phyloP scores from a whole-genome alignment of 139 green algal genomes.

The Tetradesmus obliquus region DNA sequence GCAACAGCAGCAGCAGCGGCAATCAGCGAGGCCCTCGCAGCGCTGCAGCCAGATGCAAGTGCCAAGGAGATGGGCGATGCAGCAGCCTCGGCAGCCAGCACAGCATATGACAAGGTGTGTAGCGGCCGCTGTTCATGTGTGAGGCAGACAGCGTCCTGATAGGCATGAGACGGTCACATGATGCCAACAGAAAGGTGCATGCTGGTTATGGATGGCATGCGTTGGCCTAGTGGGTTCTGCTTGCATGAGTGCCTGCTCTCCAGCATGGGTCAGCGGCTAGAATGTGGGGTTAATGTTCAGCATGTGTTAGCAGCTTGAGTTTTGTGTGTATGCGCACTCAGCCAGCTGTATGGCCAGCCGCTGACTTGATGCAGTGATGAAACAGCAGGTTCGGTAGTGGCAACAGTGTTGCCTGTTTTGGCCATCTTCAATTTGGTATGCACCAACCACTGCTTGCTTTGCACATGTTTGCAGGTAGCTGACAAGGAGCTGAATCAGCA shows the following conservation, averaged over 20 bases:
- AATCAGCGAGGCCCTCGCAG: conserved; percentile 62
- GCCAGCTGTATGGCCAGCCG: no score
- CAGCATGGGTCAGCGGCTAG: no score
- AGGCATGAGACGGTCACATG: background rate
- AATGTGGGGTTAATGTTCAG: no score
- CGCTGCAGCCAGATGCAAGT: conserved; percentile 48
- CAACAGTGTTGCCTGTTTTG: background rate
- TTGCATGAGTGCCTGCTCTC: no score
- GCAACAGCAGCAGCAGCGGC: conserved; percentile 70
- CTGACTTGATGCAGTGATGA: no score
- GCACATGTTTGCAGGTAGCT: conserved; percentile 1
- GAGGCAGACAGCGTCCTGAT: background rate
- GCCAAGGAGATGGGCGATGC: conserved; percentile 63
- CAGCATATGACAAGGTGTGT: conserved; percentile 71
- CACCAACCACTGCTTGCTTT: no score
- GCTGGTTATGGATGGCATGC: no score
- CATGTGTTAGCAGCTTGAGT: no score
- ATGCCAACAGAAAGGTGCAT: conserved; percentile 9
- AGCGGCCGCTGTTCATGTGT: background rate
- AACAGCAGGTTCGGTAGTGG: background rate
- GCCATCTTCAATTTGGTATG: no score
- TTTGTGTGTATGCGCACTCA: no score
- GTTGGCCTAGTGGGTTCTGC: no score
- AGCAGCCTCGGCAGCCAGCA: conserved; percentile 65
- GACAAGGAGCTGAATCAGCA: conserved; percentile 49